Conservation (phyloP, 352 stramenopile genomes). For the Pythium volutum region DNA sequence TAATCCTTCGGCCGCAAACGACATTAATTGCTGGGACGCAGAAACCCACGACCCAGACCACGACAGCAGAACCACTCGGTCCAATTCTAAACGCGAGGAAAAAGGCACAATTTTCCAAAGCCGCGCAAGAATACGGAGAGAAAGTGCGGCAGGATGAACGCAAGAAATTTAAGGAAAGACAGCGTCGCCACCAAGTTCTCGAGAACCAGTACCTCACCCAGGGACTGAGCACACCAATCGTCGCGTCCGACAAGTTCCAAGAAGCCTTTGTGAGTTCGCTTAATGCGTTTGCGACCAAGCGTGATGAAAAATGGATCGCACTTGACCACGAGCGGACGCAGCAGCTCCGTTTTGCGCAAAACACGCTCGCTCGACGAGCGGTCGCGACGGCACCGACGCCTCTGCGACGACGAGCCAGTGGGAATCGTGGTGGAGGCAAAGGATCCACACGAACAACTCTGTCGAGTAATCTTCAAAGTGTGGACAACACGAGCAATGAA, state of each 20-base stretch:
- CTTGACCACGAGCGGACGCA: conserved; percentile 47
- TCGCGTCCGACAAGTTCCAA: conserved; percentile 49
- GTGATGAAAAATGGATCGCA: conserved; percentile 45
- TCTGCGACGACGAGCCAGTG: conserved; percentile 1
- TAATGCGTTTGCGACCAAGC: conserved; percentile 40
- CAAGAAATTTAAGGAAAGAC: conserved; percentile 33
- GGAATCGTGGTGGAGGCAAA: neutral
- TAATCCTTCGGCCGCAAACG: neutral
- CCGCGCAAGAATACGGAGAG: conserved; percentile 49
- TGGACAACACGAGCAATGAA: neutral
- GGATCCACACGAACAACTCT: no score
- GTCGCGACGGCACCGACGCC: conserved; percentile 32
- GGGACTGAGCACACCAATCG: conserved; percentile 32
- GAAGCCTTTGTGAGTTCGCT: conserved; percentile 61
- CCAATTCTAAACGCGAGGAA: conserved; percentile 23
- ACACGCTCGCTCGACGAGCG: conserved; percentile 30
- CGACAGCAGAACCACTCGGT: neutral
- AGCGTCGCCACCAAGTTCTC: conserved; percentile 28
- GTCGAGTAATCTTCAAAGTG: no score
- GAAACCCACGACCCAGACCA: neutral
- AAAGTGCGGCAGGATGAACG: conserved; percentile 35
- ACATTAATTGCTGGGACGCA: neutral
- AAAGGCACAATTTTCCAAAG: conserved; percentile 52
- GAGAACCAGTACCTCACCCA: conserved; percentile 54
- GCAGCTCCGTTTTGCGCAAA: conserved; percentile 36